Percentiles rank a stretch among this genome's conserved stretches.
These are phyloP conservation scores for Euphorbia schlechtendalii DNA, from an alignment of 441 rosid species.

Conservation along the genomic window DNA sequence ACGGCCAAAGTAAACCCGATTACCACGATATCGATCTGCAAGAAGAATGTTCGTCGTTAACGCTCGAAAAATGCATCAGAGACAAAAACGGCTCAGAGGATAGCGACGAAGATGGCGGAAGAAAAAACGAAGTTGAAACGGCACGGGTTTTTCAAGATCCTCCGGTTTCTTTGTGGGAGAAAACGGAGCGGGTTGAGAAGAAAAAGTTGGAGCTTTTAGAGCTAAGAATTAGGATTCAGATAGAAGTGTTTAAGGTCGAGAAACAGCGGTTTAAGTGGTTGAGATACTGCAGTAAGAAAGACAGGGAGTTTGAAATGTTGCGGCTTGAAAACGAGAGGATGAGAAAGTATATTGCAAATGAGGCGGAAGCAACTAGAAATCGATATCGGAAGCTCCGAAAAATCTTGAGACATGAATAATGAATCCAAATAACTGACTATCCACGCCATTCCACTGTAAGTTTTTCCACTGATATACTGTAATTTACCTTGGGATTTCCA, in stretches of 20 bases:
- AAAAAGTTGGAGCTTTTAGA: conserved; percentile 37
- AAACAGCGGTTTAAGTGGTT: conserved; percentile 55
- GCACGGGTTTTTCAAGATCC: conserved; percentile 30
- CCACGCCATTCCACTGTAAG: no score
- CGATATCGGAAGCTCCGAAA: no score
- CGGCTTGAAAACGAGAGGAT: conserved; percentile 49
- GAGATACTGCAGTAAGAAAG: conserved; percentile 52
- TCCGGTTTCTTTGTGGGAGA: conserved; percentile 23
- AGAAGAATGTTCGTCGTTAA: no score
- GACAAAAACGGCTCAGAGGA: conserved; percentile 31
- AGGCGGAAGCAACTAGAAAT: conserved; percentile 35
- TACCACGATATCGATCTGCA: no score
- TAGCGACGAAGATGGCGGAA: conserved; percentile 24
- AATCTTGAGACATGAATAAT: no score
- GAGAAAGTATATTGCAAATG: conserved; percentile 36
- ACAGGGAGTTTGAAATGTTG: conserved; percentile 44
- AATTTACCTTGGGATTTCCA: no score
- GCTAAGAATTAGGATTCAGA: conserved; percentile 34
- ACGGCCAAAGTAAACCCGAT: conserved; percentile 43
- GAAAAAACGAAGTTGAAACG: conserved; percentile 32
- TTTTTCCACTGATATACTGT: no score
- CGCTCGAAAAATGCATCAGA: conserved; percentile 24
- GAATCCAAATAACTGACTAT: no score
- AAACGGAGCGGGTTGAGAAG: conserved; percentile 39
- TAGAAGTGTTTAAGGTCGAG: conserved; percentile 46